phyloP scores from a whole-genome alignment of 306 rosid genomes.

The Abrus pulchellus region DNA sequence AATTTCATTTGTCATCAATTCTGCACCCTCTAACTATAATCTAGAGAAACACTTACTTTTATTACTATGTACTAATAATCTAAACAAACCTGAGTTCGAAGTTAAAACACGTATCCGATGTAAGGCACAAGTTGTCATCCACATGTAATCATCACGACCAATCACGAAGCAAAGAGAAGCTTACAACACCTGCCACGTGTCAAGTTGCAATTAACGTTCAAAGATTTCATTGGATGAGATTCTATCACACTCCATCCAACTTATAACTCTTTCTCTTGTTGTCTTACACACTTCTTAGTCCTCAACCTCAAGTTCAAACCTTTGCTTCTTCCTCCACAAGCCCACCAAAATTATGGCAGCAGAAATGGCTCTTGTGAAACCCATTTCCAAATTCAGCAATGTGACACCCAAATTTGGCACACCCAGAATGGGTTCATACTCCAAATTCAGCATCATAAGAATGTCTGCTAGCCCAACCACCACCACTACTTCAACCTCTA shows the following conservation, averaged over 20 bases:
- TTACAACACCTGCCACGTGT: conserved; percentile 60
- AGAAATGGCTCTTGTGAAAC: conserved; percentile 90
- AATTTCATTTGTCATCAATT: neutral
- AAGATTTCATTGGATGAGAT: conserved; percentile 79
- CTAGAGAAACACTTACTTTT: neutral
- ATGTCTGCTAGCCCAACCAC: conserved; percentile 63
- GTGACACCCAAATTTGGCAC: conserved; percentile 55
- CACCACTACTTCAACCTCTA: conserved; percentile 52
- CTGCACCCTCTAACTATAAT: neutral
- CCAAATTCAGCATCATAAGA: conserved; percentile 58
- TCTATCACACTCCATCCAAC: conserved; percentile 47
- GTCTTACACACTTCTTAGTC: neutral
- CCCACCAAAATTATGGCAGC: conserved; percentile 63
- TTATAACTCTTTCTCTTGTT: conserved; percentile 11
- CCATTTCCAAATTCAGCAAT: conserved; percentile 76
- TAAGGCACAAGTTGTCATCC: conserved; percentile 52
- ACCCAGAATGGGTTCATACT: conserved; percentile 53
- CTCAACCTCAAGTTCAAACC: conserved; percentile 10
- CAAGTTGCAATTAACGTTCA: conserved; percentile 53
- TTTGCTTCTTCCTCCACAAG: neutral
- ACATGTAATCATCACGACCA: conserved; percentile 60
- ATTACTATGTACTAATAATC: neutral
- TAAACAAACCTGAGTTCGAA: neutral
- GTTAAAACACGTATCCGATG: neutral
- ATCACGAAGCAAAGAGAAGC: conserved; percentile 38